Conservation (phyloP, 768 basidiomycete species). For the Tulasnella sp. region DNA sequence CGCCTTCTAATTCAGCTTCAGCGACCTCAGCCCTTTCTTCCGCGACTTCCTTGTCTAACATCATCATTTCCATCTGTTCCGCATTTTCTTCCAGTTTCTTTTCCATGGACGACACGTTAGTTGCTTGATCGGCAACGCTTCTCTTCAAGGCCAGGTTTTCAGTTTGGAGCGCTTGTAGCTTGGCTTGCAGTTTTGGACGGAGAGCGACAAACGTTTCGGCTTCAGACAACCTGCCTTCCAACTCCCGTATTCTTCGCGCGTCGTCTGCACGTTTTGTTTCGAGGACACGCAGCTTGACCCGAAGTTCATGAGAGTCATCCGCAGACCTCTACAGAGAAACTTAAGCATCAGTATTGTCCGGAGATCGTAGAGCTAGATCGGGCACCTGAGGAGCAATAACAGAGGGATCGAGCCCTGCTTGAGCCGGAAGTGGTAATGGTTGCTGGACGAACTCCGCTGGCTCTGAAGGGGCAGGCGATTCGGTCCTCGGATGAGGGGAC, state of each 20-base stretch:
- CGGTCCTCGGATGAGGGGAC: background rate
- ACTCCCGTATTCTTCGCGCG: conserved; percentile 64
- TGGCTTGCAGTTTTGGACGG: conserved; percentile 83
- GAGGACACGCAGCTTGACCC: conserved; percentile 68
- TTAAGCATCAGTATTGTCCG: too few relatives aligned
- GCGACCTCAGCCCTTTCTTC: conserved; percentile 82
- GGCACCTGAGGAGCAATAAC: too few relatives aligned
- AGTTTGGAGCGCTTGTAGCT: conserved; percentile 66
- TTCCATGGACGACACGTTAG: conserved; percentile 65
- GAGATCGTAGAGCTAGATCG: too few relatives aligned
- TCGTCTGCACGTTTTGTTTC: conserved; percentile 85
- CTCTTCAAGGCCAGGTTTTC: conserved; percentile 67
- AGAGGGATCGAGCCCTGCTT: too few relatives aligned
- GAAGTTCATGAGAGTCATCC: conserved; percentile 61
- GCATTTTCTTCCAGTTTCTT: conserved; percentile 59
- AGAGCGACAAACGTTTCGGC: conserved; percentile 72
- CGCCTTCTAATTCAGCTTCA: conserved; percentile 62
- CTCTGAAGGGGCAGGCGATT: background rate
- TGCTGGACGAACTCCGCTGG: background rate
- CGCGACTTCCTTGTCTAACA: conserved; percentile 92
- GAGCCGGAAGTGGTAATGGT: background rate
- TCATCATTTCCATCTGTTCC: conserved; percentile 88
- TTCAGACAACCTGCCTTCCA: conserved; percentile 74
- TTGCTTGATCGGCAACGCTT: conserved; percentile 54
- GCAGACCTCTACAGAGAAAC: background rate